Evolutionary conservation across 805 yeast species (phyloP).

Genomic region (Teunomyces kruisii): DNA sequence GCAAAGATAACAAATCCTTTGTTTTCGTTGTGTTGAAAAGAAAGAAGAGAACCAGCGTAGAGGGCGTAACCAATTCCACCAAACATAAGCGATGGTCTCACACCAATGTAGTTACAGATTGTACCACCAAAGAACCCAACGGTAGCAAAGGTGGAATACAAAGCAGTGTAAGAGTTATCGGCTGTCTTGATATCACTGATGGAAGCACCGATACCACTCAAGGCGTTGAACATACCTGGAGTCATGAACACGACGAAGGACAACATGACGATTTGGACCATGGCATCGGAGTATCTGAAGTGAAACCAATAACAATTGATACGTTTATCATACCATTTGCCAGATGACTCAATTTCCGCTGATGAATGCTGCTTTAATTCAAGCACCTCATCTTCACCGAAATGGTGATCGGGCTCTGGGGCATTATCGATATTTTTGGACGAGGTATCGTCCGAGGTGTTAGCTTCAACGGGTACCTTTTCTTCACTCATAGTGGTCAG

Average conservation of each 20-base stretch:
- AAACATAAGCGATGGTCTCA: conserved; percentile 41
- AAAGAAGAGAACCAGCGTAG: conserved; percentile 52
- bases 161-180: conserved; percentile 51
- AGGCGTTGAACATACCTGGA: conserved; percentile 55
- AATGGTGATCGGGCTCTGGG: not conserved
- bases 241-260: conserved; percentile 49
- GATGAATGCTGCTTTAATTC: conserved; percentile 24
- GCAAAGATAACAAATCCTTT: conserved; percentile 54
- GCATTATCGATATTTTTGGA: conserved; percentile 1
- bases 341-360: conserved; percentile 31
- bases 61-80: conserved; percentile 59
- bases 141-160: conserved; percentile 56
- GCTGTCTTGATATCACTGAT: conserved; percentile 37
- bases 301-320: conserved; percentile 6
- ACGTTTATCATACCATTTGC: conserved; percentile 41
- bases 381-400: conserved; percentile 14
- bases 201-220: conserved; percentile 50
- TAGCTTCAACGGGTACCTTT: conserved; percentile 4
- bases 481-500: conserved; percentile 8
- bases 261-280: conserved; percentile 45
- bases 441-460: conserved; percentile 8
- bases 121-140: conserved; percentile 59
- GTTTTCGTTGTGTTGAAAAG: conserved; percentile 46
- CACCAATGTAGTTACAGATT: conserved; percentile 50
- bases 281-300: conserved; percentile 34